These are phyloP conservation scores for Lasiosphaeria ovina DNA, from an alignment of 495 filamentous ascomycete species.

Conservation along the genomic window DNA sequence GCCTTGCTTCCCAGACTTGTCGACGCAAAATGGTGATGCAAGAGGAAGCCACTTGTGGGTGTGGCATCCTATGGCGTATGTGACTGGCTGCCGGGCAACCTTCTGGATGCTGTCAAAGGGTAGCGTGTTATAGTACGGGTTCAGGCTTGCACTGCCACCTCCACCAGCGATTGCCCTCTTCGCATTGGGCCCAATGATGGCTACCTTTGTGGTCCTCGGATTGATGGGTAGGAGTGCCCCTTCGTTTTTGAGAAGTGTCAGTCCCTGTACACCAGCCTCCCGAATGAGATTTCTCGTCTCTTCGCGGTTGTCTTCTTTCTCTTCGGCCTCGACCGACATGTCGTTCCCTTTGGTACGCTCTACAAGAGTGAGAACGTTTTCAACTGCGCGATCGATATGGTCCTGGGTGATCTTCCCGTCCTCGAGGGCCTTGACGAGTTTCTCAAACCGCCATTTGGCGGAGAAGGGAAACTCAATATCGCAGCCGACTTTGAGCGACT, in stretches of 20 bases:
- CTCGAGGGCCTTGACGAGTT: constrained; percentile 59
- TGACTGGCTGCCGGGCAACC: constrained; percentile 46
- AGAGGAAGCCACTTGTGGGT: constrained; percentile 66
- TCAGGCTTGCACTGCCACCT: constrained; percentile 76
- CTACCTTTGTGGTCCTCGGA: constrained; percentile 57
- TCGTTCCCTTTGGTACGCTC: constrained; percentile 62
- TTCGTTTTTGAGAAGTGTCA: constrained; percentile 80
- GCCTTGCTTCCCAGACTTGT: constrained; percentile 53
- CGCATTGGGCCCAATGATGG: constrained; percentile 82
- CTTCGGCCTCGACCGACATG: constrained; percentile 57
- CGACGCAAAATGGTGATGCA: constrained; percentile 56
- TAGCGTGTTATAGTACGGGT: constrained; percentile 71
- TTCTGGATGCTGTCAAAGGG: constrained; percentile 55
- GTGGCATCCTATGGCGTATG: constrained; percentile 55
- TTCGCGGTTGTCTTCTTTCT: constrained; percentile 61
- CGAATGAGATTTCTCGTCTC: constrained; percentile 68
- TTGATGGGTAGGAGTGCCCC: constrained; percentile 64
- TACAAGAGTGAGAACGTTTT: constrained; percentile 66
- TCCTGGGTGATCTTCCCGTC: constrained; percentile 55
- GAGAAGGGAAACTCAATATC: constrained; percentile 81
- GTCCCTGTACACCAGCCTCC: constrained; percentile 65
- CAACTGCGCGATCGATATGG: constrained; percentile 51
- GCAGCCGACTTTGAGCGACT: constrained; percentile 69
- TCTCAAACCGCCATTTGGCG: constrained; percentile 66
- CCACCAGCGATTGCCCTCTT: constrained; percentile 75